Base-by-base conservation (phyloP, 140 eudicot genomes). In the Cichorium intybus region DNA sequence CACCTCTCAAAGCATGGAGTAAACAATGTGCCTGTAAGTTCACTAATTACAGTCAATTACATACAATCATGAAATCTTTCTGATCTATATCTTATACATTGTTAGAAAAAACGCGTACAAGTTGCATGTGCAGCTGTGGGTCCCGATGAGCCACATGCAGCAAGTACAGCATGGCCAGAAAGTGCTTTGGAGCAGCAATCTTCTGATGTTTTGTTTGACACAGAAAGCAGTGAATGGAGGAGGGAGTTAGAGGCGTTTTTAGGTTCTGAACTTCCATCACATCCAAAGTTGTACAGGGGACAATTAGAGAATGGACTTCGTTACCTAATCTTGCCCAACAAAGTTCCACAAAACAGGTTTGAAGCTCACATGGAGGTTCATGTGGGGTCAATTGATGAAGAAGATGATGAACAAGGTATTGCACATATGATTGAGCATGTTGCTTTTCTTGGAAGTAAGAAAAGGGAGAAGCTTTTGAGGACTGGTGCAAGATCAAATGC, bases 381-480 rank as follows among this genome's bases (percentile, higher is more conserved):
- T 69, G 99, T 70, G 24, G 97, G 99, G 21, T 94, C 99, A 26
- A 86, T 94, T 74, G 99, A 94, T 60, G 99, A 94, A 82, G 99
- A 94, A 64, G 95, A 94, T 7, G 99, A 94, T 66, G 99, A 94
- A 75, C 99, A 94, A 80, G 99, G 99, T 35, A 89, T 94, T 77
- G 99, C 99, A 18, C 99, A 94, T 73, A 94, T 94, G 97, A 94
- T 94, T 72, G 99, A 94, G 69, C 99, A 94, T 71, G 99, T 94
- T 59, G 97, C 99, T 24, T 94, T 94, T 79, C 95, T 94, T 80
- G 99, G 99, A 70, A 94, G 99, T 78, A 94, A 94, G 77, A 94
- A 94, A 74, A 95, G 99, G 24, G 99, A 94, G 83, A 84, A 89
- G 70, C 93, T 94, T 20, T 71, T 94, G 20, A 88, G 99, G 56